Conservation (phyloP, 116 monocot species). For the Iris pallida region DNA sequence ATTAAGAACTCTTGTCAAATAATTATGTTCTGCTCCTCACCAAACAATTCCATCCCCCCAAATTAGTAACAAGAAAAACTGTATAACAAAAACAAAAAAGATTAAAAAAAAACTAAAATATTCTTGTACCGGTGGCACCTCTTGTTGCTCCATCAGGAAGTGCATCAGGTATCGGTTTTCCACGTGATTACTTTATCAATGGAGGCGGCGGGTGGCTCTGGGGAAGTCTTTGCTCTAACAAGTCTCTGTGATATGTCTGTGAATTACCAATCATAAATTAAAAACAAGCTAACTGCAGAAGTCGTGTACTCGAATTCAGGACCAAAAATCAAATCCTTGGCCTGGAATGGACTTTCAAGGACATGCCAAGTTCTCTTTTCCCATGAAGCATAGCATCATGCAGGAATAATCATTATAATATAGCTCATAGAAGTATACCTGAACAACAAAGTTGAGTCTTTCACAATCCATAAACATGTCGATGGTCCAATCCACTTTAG, state of each 20-base stretch:
- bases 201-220: constrained; percentile 11
- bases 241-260: constrained; percentile 87
- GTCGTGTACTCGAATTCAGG: background rate
- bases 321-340: background rate
- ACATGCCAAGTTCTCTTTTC: background rate
- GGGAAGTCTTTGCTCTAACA: constrained; percentile 47
- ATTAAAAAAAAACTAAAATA: background rate
- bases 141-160: constrained; percentile 14
- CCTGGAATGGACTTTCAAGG: background rate
- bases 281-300: background rate
- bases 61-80: background rate
- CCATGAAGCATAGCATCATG: background rate
- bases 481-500: constrained; percentile 60
- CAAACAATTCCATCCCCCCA: background rate
- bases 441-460: constrained; percentile 89
- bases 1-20: background rate
- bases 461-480: constrained; percentile 96
- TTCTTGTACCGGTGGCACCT: constrained; percentile 20
- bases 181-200: background rate
- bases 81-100: background rate
- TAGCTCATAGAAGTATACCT: too few relatives aligned
- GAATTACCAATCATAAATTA: background rate
- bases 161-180: constrained; percentile 3
- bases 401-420: too few relatives aligned
- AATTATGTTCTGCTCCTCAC: background rate